Evolutionary conservation across 2,329 filamentous ascomycete species (phyloP).

Genomic region (Hymenoscyphus repandus): DNA sequence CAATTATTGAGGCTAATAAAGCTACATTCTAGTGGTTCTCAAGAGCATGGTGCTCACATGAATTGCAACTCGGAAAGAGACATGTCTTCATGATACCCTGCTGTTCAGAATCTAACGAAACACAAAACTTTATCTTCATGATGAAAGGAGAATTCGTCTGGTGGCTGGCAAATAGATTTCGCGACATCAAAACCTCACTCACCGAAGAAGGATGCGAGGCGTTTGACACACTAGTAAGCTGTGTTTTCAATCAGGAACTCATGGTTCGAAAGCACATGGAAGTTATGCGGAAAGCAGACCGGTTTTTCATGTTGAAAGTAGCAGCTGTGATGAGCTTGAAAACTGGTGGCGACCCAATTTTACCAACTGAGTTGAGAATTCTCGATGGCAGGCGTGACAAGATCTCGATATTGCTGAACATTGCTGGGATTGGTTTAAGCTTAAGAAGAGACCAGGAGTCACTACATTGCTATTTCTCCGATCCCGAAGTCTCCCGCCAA

Average conservation of each 20-base stretch:
- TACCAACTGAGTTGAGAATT: neutral
- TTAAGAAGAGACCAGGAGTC: conserved; percentile 1
- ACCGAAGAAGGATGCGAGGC: neutral
- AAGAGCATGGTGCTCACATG: conserved; percentile 8
- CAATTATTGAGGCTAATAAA: neutral
- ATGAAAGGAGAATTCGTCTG: neutral
- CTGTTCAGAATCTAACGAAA: neutral
- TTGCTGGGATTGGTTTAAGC: conserved; percentile 5
- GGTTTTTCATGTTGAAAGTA: too few relatives aligned
- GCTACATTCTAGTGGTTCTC: conserved; percentile 4
- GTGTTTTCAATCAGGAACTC: too few relatives aligned
- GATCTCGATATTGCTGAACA: conserved; percentile 8
- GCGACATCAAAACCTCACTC: neutral
- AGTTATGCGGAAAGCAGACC: too few relatives aligned
- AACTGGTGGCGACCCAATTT: conserved; percentile 1
- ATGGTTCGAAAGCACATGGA: too few relatives aligned
- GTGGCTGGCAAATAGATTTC: neutral
- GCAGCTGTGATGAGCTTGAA: conserved; percentile 2
- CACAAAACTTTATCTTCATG: neutral
- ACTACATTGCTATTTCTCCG: neutral
- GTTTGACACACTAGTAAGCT: too few relatives aligned
- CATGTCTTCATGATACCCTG: conserved; percentile 4
- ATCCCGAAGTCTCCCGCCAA: conserved; percentile 6
- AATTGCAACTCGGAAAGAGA: conserved; percentile 3
- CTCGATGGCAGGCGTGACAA: conserved; percentile 7